A percentile compares a stretch with the other conserved stretches of the same genome.
Evolutionary conservation across 306 rosid species (phyloP).

Genomic region (Corylus avellana): DNA sequence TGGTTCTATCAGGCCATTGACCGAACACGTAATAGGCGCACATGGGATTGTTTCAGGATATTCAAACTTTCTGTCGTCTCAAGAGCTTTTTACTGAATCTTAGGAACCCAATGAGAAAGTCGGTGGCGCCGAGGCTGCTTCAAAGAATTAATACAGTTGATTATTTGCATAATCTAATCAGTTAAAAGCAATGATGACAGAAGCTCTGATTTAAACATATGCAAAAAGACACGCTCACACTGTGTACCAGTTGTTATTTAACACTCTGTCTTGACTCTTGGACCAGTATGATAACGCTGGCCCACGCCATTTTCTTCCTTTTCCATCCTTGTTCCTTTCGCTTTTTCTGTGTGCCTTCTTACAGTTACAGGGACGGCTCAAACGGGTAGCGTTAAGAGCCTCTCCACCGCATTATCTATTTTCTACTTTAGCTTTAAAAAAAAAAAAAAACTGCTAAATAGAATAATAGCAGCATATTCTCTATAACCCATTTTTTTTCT

Average conservation of each 20-base stretch:
- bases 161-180: neutral
- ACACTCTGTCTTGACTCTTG: neutral
- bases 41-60: slow-evolving; percentile 40
- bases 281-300: neutral
- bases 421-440: too few species aligned
- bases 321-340: too few species aligned
- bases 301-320: neutral
- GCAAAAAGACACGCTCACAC: neutral
- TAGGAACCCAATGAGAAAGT: neutral
- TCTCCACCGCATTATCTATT: too few species aligned
- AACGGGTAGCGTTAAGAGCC: too few species aligned
- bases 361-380: too few species aligned
- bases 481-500: too few species aligned
- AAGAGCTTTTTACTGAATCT: neutral
- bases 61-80: slow-evolving; percentile 9
- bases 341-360: too few species aligned
- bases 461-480: too few species aligned
- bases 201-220: neutral
- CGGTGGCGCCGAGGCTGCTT: neutral
- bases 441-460: too few species aligned
- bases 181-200: neutral
- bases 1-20: slow-evolving; percentile 26
- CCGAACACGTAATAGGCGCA: slow-evolving; percentile 41
- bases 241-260: neutral
- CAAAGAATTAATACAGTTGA: neutral